phyloP scores from a whole-genome alignment of 2,329 filamentous ascomycete genomes.

The Cryphonectria parasitica region DNA sequence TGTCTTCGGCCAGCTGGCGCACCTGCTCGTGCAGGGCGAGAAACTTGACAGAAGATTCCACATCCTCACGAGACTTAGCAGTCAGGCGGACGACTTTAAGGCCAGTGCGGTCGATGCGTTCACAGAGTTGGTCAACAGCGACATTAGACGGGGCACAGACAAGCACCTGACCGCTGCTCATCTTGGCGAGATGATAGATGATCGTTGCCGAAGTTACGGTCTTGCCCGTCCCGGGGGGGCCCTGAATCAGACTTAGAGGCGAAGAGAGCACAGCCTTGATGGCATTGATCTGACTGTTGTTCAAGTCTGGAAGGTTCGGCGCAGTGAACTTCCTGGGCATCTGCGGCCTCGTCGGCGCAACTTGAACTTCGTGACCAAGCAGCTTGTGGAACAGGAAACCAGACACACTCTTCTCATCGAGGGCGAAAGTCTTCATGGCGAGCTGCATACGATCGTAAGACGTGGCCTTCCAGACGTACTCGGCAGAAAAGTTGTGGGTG shows the following conservation, averaged over 20 bases:
- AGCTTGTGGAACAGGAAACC: conserved; percentile 98
- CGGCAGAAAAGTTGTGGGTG: conserved; percentile 96
- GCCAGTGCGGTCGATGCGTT: conserved; percentile 92
- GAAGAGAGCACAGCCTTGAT: conserved; percentile 95
- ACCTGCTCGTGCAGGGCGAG: conserved; percentile 96
- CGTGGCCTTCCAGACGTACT: conserved; percentile 99
- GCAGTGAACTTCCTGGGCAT: conserved; percentile 97
- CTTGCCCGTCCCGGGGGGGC: conserved; percentile 95
- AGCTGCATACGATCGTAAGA: conserved; percentile 99
- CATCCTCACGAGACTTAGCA: conserved; percentile 98
- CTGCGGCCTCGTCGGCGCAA: conserved; percentile 92
- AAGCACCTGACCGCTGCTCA: conserved; percentile 91
- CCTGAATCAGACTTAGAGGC: conserved; percentile 93
- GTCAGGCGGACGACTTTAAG: conserved; percentile 97
- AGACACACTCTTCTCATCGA: conserved; percentile 97
- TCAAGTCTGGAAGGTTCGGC: conserved; percentile 90
- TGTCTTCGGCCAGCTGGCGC: conserved; percentile 80
- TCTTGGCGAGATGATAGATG: conserved; percentile 95
- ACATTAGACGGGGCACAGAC: conserved; percentile 98
- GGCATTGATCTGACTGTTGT: conserved; percentile 92
- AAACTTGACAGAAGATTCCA: conserved; percentile 97
- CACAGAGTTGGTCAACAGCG: conserved; percentile 95
- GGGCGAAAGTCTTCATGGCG: conserved; percentile 98
- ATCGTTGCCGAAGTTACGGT: conserved; percentile 98
- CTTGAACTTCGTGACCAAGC: conserved; percentile 90